phyloP scores from a whole-genome alignment of 2,329 filamentous ascomycete species.

The Botrytis tulipae region DNA sequence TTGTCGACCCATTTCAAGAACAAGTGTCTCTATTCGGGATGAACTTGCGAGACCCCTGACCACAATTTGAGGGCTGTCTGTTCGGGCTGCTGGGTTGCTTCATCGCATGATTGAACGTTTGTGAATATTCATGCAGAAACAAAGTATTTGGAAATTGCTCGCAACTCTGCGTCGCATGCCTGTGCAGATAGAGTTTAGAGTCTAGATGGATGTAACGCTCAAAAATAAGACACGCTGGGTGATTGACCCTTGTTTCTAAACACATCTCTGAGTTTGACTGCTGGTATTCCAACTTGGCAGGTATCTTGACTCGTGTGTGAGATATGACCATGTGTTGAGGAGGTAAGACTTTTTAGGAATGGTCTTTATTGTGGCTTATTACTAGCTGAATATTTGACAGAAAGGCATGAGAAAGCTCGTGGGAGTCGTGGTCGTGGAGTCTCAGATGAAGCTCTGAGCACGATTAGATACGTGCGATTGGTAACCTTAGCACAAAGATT shows the following conservation, averaged over 20 bases:
- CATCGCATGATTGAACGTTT: constrained; percentile 5
- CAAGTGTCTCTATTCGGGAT: background rate
- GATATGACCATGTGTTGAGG: background rate
- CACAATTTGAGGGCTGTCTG: background rate
- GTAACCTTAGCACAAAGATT: constrained; percentile 5
- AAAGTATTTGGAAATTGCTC: background rate
- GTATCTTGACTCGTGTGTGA: constrained; percentile 10
- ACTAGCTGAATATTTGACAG: constrained; percentile 11
- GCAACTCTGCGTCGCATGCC: constrained; percentile 4
- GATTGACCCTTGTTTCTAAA: background rate
- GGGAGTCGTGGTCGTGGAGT: background rate
- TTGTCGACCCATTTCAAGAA: constrained; percentile 4
- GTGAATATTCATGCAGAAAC: constrained; percentile 5
- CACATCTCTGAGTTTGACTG: background rate
- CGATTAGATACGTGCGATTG: background rate
- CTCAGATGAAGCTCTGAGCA: constrained; percentile 16
- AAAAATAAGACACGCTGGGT: background rate
- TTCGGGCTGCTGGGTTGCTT: background rate
- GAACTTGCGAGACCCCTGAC: constrained; percentile 11
- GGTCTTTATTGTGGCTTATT: background rate
- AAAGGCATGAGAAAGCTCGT: background rate
- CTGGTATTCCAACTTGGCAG: background rate
- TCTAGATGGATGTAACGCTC: constrained; percentile 6
- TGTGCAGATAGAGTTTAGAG: background rate
- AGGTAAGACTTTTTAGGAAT: background rate